Percentiles rank a stretch among this genome's conserved stretches.
Evolutionary conservation across 169 alveolate species (phyloP).

Genomic region (Besnoitia besnoiti): DNA sequence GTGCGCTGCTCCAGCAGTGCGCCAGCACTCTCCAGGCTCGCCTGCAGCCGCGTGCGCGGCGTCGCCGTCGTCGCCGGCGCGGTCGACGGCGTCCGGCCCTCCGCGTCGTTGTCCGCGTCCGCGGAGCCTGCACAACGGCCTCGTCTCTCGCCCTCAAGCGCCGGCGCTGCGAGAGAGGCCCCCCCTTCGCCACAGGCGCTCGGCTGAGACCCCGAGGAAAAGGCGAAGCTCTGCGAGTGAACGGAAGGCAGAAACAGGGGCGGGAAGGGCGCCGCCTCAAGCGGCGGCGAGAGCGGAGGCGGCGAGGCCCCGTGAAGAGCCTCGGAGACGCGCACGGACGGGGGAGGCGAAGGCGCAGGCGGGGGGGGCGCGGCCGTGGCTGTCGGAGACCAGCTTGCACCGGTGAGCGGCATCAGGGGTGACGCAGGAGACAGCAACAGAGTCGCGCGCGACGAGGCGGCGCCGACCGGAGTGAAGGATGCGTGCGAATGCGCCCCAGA

Average conservation of each 20-base stretch:
- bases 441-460: no score
- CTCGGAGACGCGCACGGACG: not conserved
- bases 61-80: not conserved
- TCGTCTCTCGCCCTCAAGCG: not conserved
- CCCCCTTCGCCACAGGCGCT: not conserved
- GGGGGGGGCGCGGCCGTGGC: no score
- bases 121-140: not conserved
- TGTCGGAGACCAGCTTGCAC: no score
- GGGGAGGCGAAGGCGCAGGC: no score
- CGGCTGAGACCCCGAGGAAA: no score
- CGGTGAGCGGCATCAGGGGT: no score
- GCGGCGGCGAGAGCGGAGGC: not conserved
- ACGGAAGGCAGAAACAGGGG: no score
- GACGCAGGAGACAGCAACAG: no score
- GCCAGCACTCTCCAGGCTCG: not conserved
- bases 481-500: no score
- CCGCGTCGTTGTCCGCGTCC: not conserved
- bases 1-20: not conserved
- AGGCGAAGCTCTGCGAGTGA: no score
- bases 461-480: no score
- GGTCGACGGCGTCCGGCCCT: not conserved
- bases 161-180: not conserved
- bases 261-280: no score
- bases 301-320: not conserved
- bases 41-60: not conserved